Conservation (phyloP, 176 grass and related monocot genomes). For the Miscanthus lutarioriparius region DNA sequence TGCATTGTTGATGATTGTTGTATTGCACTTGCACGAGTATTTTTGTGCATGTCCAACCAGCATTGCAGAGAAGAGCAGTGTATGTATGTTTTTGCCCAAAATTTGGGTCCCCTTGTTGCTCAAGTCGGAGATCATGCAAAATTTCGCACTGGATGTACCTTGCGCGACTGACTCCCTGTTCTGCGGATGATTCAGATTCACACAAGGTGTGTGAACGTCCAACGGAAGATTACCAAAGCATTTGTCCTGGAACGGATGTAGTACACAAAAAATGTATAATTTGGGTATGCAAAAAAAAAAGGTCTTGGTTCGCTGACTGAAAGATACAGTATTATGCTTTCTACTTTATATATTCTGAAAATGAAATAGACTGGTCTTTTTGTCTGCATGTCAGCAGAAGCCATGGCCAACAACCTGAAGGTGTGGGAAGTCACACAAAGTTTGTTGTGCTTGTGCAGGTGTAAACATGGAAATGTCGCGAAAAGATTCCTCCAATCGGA, state of each 20-base stretch:
- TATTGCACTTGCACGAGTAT: neutral
- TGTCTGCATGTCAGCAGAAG: neutral
- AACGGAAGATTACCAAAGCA: neutral
- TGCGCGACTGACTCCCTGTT: neutral
- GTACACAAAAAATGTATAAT: neutral
- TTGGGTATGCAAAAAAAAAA: neutral
- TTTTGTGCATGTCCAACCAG: neutral
- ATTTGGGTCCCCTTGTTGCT: neutral
- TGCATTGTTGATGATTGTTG: slow-evolving; percentile 12
- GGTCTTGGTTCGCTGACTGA: neutral
- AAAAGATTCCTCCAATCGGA: neutral
- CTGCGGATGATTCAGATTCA: slow-evolving; percentile 15
- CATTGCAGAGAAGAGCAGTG: neutral
- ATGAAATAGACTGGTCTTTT: neutral
- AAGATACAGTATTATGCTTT: neutral
- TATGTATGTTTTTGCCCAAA: neutral
- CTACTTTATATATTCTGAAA: neutral
- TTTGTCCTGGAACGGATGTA: neutral
- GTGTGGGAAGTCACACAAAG: slow-evolving; percentile 8
- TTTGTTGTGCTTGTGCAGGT: neutral
- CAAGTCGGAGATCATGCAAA: slow-evolving; percentile 22
- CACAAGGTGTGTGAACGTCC: slow-evolving; percentile 42
- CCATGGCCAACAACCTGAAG: neutral
- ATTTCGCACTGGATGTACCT: neutral
- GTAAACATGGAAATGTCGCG: neutral